Evolutionary conservation across 1,284 basidiomycete genomes (phyloP).

Genomic region (Cutaneotrichosporon cyanovorans): DNA sequence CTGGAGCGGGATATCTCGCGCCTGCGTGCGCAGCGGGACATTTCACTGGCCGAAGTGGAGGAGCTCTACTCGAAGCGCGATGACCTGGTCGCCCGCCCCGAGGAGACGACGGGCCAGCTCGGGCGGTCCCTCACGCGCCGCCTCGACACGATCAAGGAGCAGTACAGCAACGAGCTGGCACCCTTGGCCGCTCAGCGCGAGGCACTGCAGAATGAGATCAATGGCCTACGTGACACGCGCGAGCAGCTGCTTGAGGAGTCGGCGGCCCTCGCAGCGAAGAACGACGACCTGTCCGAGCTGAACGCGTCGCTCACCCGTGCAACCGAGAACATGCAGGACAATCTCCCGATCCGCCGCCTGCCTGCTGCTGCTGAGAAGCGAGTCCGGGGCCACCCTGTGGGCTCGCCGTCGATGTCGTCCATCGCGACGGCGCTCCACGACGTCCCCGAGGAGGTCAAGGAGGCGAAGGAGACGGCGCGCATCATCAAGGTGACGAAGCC

Average conservation of each 20-base stretch:
- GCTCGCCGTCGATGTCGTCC: slow-evolving; percentile 46
- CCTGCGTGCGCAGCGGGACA: slow-evolving; percentile 79
- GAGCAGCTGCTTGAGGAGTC: slow-evolving; percentile 87
- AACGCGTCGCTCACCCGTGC: slow-evolving; percentile 70
- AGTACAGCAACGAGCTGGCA: slow-evolving; percentile 79
- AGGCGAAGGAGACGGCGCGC: slow-evolving; percentile 32
- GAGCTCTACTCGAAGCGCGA: slow-evolving; percentile 56
- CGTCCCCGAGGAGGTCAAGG: slow-evolving; percentile 34
- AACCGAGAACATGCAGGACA: slow-evolving; percentile 53
- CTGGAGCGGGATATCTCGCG: slow-evolving; percentile 81
- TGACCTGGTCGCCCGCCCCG: slow-evolving; percentile 16
- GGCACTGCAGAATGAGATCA: slow-evolving; percentile 68
- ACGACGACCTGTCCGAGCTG: slow-evolving; percentile 83
- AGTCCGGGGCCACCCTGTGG: slow-evolving; percentile 28
- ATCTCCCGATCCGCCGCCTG: slow-evolving; percentile 18
- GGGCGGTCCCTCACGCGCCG: slow-evolving; percentile 72
- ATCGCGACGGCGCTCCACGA: slow-evolving; percentile 41
- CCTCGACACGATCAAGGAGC: slow-evolving; percentile 79
- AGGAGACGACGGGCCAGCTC: slow-evolving; percentile 46
- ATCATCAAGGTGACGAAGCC: slow-evolving; percentile 45
- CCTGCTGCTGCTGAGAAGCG: slow-evolving; percentile 16
- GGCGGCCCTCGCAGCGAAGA: slow-evolving; percentile 77
- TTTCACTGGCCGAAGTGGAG: slow-evolving; percentile 86
- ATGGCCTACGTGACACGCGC: slow-evolving; percentile 75
- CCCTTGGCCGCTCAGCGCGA: slow-evolving; percentile 78